Conservation (phyloP, 371 early-diverging fungal species). For the Nosema granulosis region DNA sequence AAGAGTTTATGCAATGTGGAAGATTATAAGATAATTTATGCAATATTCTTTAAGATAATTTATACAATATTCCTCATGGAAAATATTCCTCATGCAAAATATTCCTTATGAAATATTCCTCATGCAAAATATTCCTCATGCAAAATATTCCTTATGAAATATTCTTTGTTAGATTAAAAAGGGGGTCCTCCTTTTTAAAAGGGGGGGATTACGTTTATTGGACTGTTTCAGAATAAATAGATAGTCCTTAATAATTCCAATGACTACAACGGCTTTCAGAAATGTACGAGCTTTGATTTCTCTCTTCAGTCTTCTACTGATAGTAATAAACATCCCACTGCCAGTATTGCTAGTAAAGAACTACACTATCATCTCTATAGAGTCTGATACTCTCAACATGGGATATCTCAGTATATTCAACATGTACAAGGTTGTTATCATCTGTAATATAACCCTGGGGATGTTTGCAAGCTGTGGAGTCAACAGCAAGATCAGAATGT, state of each 20-base stretch:
- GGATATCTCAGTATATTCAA: slow-evolving; percentile 6
- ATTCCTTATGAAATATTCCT: no score
- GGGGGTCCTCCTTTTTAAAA: no score
- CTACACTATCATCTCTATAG: slow-evolving; percentile 5
- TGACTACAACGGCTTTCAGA: slow-evolving; percentile 42
- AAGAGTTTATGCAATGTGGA: no score
- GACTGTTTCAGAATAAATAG: background rate
- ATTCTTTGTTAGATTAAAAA: no score
- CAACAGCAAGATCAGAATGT: slow-evolving; percentile 38
- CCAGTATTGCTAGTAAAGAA: slow-evolving; percentile 27
- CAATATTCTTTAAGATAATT: no score
- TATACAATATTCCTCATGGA: no score
- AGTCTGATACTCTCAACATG: slow-evolving; percentile 18
- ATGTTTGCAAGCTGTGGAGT: slow-evolving; percentile 44
- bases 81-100: no score
- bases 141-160: no score
- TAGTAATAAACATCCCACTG: slow-evolving; percentile 35
- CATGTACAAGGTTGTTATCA: slow-evolving; percentile 23
- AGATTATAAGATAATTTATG: no score
- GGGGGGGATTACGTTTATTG: no score
- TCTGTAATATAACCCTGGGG: slow-evolving; percentile 42
- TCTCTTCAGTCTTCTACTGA: slow-evolving; percentile 23
- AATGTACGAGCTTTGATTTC: slow-evolving; percentile 33
- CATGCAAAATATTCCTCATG: no score
- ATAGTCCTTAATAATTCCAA: background rate